These are phyloP conservation scores for Claviceps pazoutovae DNA, from an alignment of 2,329 filamentous ascomycete genomes.

Conservation along the genomic window DNA sequence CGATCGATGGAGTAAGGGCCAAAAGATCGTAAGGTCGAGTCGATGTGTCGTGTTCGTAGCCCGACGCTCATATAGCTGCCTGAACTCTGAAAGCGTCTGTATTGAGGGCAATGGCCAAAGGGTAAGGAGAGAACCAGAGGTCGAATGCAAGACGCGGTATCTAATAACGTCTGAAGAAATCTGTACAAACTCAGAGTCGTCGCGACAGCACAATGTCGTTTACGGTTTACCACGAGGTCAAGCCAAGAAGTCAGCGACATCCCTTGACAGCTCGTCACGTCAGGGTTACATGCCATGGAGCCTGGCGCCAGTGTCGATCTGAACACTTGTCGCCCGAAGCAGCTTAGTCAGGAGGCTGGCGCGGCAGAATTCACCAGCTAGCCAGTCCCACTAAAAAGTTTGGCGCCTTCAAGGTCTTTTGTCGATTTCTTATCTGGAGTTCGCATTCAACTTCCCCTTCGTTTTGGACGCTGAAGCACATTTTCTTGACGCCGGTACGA, in stretches of 20 bases:
- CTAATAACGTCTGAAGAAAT: neutral
- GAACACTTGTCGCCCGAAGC: slow-evolving; percentile 4
- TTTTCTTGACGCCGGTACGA: too few relatives aligned
- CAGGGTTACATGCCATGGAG: neutral
- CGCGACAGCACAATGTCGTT: neutral
- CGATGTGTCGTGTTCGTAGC: neutral
- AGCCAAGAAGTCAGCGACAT: neutral
- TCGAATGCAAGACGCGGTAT: neutral
- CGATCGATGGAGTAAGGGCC: neutral
- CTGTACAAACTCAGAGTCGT: neutral
- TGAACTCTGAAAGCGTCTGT: neutral
- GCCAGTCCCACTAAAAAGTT: slow-evolving; percentile 12
- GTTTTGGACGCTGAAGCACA: neutral
- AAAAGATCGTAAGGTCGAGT: neutral
- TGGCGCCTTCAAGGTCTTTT: neutral
- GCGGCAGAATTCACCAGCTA: neutral
- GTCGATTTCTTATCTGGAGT: neutral
- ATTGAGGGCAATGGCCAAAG: neutral
- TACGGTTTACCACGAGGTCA: neutral
- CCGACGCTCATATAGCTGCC: neutral
- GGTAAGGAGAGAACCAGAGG: neutral
- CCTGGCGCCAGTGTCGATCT: neutral
- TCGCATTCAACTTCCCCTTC: neutral
- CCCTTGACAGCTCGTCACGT: neutral
- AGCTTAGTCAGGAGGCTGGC: slow-evolving; percentile 8